Conservation (phyloP, 768 basidiomycete genomes). For the Clavulina sp. region DNA sequence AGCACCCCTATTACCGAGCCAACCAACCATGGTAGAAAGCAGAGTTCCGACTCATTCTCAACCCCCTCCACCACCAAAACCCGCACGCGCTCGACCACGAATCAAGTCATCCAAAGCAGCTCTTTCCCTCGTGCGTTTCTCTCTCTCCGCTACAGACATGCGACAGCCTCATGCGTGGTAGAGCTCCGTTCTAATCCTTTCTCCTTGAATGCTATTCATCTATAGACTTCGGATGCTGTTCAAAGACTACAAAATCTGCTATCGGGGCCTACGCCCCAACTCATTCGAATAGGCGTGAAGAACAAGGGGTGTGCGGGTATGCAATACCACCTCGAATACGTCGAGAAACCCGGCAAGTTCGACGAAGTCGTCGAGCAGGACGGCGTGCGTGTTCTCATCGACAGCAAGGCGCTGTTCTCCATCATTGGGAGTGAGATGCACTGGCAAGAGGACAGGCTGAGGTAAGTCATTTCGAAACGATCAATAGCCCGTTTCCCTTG, state of each 20-base stretch:
- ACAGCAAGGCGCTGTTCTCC: constrained; percentile 90
- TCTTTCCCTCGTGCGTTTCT: constrained; percentile 41
- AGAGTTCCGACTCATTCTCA: too few relatives aligned
- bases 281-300: constrained; percentile 86
- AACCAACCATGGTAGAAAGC: too few relatives aligned
- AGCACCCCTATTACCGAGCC: too few relatives aligned
- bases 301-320: constrained; percentile 96
- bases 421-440: constrained; percentile 99
- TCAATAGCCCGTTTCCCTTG: background rate
- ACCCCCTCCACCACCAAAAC: too few relatives aligned
- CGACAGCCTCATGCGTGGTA: constrained; percentile 2
- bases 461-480: constrained; percentile 30
- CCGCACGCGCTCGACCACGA: too few relatives aligned
- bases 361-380: constrained; percentile 97
- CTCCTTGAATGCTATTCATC: constrained; percentile 1
- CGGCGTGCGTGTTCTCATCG: constrained; percentile 82
- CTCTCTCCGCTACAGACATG: background rate
- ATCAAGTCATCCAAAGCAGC: constrained; percentile 64
- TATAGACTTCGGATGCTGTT: constrained; percentile 66
- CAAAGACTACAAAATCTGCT: constrained; percentile 52
- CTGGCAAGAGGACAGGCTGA: constrained; percentile 85
- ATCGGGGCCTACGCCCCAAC: constrained; percentile 69
- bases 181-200: constrained; percentile 3
- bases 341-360: constrained; percentile 74
- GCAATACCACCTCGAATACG: constrained; percentile 77